phyloP scores from a whole-genome alignment of 169 alveolate species.

The Cryptosporidium parvum region DNA sequence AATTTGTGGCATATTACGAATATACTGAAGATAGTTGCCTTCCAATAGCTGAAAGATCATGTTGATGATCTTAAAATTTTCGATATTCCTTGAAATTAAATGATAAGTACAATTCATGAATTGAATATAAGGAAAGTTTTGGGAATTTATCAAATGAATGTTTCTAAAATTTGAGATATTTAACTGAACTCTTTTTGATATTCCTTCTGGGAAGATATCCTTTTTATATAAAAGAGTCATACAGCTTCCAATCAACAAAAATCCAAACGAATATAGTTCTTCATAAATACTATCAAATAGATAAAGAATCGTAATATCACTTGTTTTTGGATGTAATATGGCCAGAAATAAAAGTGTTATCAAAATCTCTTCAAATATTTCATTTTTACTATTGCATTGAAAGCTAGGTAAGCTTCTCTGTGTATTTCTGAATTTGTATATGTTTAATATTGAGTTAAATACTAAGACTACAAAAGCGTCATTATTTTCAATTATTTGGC shows the following conservation, averaged over 20 bases:
- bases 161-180: conserved; percentile 57
- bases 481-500: background rate
- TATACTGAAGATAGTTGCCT: conserved; percentile 16
- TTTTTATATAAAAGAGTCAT: conserved; percentile 47
- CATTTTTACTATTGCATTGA: background rate
- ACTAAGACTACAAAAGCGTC: background rate
- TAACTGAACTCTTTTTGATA: conserved; percentile 52
- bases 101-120: conserved; percentile 26
- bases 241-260: conserved; percentile 37
- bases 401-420: background rate
- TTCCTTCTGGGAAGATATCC: conserved; percentile 28
- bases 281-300: conserved; percentile 1
- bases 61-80: conserved; percentile 11
- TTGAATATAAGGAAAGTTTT: conserved; percentile 52
- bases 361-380: conserved; percentile 27
- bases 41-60: conserved; percentile 47
- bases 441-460: conserved; percentile 41
- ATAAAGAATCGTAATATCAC: conserved; percentile 28
- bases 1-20: background rate
- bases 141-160: conserved; percentile 39
- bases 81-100: background rate
- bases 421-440: conserved; percentile 4
- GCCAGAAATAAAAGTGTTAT: conserved; percentile 26
- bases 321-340: conserved; percentile 61
- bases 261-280: conserved; percentile 65